Percentiles rank a stretch among this genome's conserved stretches.
Conservation (phyloP, 805 yeast species). For the Yarrowia sp. region DNA sequence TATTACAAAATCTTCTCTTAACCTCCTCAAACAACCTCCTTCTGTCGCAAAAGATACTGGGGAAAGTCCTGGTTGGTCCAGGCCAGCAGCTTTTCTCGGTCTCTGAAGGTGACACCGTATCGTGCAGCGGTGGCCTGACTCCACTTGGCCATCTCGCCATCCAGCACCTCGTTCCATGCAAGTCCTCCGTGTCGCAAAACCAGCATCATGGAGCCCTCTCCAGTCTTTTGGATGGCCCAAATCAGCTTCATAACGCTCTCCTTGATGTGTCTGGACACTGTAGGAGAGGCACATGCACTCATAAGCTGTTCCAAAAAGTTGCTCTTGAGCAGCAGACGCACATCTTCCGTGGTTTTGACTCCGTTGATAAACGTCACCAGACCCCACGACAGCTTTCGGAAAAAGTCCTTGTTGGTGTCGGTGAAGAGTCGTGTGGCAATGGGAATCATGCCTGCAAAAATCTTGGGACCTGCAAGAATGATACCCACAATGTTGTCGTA, state of each 20-base stretch:
- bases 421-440: slow-evolving; percentile 46
- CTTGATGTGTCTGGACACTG: background rate
- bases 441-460: slow-evolving; percentile 35
- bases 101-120: background rate
- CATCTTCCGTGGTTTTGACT: slow-evolving; percentile 49
- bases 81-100: background rate
- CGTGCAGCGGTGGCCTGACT: background rate
- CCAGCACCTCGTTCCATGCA: slow-evolving; percentile 14
- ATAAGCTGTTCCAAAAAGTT: slow-evolving; percentile 53
- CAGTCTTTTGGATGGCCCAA: slow-evolving; percentile 6
- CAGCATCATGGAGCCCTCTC: slow-evolving; percentile 4
- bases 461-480: slow-evolving; percentile 54
- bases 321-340: slow-evolving; percentile 49
- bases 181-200: slow-evolving; percentile 8
- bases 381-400: slow-evolving; percentile 65
- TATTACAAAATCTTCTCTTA: no score
- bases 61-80: background rate
- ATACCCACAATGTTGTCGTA: slow-evolving; percentile 69
- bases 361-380: slow-evolving; percentile 49
- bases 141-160: slow-evolving; percentile 1
- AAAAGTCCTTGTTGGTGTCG: slow-evolving; percentile 44
- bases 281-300: slow-evolving; percentile 8
- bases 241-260: slow-evolving; percentile 10
- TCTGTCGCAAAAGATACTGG: background rate
- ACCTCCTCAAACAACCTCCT: background rate